Evolutionary conservation across 805 yeast species (phyloP), one percentile per base, ranked within the genome.

Genomic region (Ogataea paradorogensis): DNA sequence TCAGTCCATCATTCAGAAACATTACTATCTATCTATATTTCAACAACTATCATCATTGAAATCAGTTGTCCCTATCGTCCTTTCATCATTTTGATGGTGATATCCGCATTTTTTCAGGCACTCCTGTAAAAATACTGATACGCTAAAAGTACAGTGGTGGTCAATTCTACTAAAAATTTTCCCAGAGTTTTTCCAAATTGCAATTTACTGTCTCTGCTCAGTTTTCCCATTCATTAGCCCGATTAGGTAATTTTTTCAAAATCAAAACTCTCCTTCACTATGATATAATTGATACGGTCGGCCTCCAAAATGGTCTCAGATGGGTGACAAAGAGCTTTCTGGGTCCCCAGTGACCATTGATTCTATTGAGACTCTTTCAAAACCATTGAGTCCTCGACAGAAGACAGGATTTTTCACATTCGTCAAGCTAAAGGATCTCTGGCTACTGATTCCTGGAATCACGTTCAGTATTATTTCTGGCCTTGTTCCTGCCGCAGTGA

Each of bases 401-500:
- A 26, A 23, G 6, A 15, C 15, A 7, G 16, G 42, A 43, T 15
- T 58, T 7, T 58, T 57, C 20, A 42, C 51, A 48, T 66, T 66
- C 36, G 30, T 59, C 15, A 26, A 38, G 8, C 43, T 15, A 18
- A 23, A 33, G 8, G 73, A 69, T 42, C 13, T 39, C 0, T 38
- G 46, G 4, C 23, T 61, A 5, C 15, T 56, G 1, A 14, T 47
- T 0, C 23, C 46, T 4, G 66, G 55, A 5, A 1, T 47, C 1
- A 0, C 48, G 3, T 36, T 54, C 1, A 73, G 84, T 13, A 47
- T 68, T 8, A 47, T 71, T 1, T 67, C 79, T n/a, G 78, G 89
- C 0, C 54, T 75, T 2, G 74, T 75, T 0, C 76, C 86, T 0
- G 80, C 87, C 0, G 68, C 74, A 2, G 72, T 77, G 14, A 74